Evolutionary conservation across 176 grass and related monocot species (phyloP).

Genomic region (Aegilops bicornis): DNA sequence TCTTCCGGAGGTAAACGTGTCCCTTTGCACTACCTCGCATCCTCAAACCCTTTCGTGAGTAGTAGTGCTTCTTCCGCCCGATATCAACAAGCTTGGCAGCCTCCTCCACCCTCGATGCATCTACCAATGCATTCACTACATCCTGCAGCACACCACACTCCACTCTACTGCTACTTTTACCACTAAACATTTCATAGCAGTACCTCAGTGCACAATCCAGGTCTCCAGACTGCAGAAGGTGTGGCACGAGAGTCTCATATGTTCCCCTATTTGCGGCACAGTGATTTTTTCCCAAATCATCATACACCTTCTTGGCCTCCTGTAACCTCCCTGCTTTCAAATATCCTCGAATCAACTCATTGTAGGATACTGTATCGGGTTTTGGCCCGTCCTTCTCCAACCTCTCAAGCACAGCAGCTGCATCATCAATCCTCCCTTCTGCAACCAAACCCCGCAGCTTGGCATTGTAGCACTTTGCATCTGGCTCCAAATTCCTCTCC

Average conservation of each 20-base stretch:
- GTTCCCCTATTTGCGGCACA: constrained; percentile 37
- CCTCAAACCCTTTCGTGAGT: constrained; percentile 18
- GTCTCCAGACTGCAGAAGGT: constrained; percentile 39
- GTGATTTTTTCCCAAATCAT: constrained; percentile 40
- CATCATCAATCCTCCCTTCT: constrained; percentile 34
- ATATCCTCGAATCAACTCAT: constrained; percentile 56
- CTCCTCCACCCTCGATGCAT: constrained; percentile 42
- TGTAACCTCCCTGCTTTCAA: constrained; percentile 44
- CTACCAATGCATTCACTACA: constrained; percentile 51
- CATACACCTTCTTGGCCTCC: constrained; percentile 44
- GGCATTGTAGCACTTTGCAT: constrained; percentile 49
- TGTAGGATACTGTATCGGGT: constrained; percentile 56
- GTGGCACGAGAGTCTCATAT: constrained; percentile 50
- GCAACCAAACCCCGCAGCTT: constrained; percentile 51
- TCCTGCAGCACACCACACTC: constrained; percentile 27
- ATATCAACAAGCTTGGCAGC: constrained; percentile 43
- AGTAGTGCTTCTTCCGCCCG: constrained; percentile 18
- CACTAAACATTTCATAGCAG: constrained; percentile 44
- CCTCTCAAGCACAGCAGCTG: constrained; percentile 37
- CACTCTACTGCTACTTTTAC: background rate
- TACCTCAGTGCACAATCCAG: constrained; percentile 47
- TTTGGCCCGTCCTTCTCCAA: constrained; percentile 56
- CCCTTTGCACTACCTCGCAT: background rate
- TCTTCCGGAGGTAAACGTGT: too few relatives aligned
- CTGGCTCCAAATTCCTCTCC: constrained; percentile 45